Evolutionary conservation across 2,329 filamentous ascomycete genomes (phyloP).

Genomic region (Epichloe elymi): DNA sequence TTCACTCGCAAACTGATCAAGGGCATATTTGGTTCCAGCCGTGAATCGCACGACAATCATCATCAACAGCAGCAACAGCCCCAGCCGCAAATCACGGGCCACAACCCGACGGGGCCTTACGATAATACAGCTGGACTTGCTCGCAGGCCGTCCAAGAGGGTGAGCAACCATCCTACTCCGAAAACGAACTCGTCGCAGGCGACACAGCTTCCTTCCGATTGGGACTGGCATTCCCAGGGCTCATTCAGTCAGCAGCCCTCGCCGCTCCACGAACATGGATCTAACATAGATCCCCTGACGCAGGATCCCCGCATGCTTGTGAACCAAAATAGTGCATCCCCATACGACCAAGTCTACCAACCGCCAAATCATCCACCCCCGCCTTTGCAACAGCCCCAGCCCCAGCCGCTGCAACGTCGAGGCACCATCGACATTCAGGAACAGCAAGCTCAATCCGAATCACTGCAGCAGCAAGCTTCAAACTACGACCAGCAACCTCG

Average conservation of each 20-base stretch:
- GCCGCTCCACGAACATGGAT: constrained; percentile 29
- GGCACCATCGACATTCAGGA: constrained; percentile 14
- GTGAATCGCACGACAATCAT: constrained; percentile 10
- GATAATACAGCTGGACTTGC: constrained; percentile 35
- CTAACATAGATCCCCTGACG: constrained; percentile 26
- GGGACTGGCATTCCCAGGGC: constrained; percentile 12
- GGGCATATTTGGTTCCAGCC: constrained; percentile 33
- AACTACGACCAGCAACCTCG: constrained; percentile 19
- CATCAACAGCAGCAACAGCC: constrained; percentile 9
- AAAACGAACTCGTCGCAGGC: constrained; percentile 25
- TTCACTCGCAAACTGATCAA: constrained; percentile 41
- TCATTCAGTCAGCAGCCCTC: constrained; percentile 18
- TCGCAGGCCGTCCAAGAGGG: constrained; percentile 44
- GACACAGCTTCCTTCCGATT: constrained; percentile 6
- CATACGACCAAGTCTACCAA: constrained; percentile 34
- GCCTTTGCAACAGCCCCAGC: constrained; percentile 11
- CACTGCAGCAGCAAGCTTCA: constrained; percentile 18
- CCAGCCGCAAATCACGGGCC: constrained; percentile 5
- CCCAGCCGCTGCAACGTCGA: constrained; percentile 14
- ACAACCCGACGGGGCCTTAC: constrained; percentile 25
- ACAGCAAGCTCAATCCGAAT: constrained; percentile 20
- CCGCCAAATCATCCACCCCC: constrained; percentile 14
- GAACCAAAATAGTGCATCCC: constrained; percentile 27
- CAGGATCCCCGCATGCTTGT: constrained; percentile 26
- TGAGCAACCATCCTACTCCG: constrained; percentile 34